phyloP scores from a whole-genome alignment of 2,329 filamentous ascomycete species.

The Xylaria arbuscula region DNA sequence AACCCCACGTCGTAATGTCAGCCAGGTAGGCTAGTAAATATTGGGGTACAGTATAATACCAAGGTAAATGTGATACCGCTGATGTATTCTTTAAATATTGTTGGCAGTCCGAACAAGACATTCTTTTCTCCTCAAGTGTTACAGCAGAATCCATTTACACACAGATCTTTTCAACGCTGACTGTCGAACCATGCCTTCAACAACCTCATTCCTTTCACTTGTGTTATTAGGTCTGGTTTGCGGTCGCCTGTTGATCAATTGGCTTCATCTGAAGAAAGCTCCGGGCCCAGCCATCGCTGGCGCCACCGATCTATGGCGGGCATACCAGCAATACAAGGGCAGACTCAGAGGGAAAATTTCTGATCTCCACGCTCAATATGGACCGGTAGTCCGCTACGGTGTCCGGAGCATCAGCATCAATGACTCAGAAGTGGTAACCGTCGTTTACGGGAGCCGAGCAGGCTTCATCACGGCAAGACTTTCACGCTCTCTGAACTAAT shows the following conservation, averaged over 20 bases:
- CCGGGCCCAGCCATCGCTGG: slow-evolving; percentile 43
- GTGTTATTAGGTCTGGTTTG: not conserved
- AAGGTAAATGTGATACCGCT: too few species aligned
- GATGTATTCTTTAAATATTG: too few species aligned
- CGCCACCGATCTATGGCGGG: slow-evolving; percentile 44
- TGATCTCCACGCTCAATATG: slow-evolving; percentile 40
- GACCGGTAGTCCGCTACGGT: slow-evolving; percentile 45
- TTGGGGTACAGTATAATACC: too few species aligned
- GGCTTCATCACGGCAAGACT: slow-evolving; percentile 42
- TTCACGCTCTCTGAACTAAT: not conserved
- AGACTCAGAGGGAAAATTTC: slow-evolving; percentile 16
- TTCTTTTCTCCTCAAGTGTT: too few species aligned
- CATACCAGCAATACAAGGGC: slow-evolving; percentile 45
- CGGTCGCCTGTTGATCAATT: not conserved
- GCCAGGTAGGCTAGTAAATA: too few species aligned
- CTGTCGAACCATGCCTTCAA: not conserved
- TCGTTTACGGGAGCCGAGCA: slow-evolving; percentile 44
- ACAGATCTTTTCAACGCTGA: too few species aligned
- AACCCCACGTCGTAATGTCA: too few species aligned
- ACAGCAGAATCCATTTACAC: too few species aligned
- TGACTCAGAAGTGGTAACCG: slow-evolving; percentile 44
- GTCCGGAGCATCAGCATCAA: slow-evolving; percentile 44
- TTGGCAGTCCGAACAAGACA: too few species aligned
- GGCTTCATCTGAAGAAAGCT: slow-evolving; percentile 32
- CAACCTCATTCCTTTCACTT: not conserved